Evolutionary conservation across 768 basidiomycete genomes (phyloP), one percentile per base, ranked within the genome.

Genomic region (Cantharellus anzutake): DNA sequence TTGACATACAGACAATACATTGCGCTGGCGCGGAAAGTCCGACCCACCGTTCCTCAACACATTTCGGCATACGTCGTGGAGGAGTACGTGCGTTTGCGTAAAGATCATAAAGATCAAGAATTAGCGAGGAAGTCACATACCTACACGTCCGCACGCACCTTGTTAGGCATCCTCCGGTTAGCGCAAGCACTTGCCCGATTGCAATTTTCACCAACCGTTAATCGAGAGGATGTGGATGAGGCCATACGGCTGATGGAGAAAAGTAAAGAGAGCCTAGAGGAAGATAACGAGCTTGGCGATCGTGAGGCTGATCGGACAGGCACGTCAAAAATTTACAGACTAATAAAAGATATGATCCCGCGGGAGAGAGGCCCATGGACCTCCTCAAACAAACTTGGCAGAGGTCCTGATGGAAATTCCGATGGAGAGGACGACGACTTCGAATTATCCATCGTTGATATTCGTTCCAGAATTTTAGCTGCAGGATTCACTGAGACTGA

Each of bases 201-300:
- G 37, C 83, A 94, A 42, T 89, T 84, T 72, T 79, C 86, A 57
- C 80, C 84, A 66, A 73, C 73, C 2, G 96, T 98, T 44, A 82
- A 82, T 56, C 80, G 83, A 60, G 76, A 78, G 42, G 96, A 99
- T 68, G 92, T 99, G 7, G 92, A 98, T 67, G 96, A 98, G 71
- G 96, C 96, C 2, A 74, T 99, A 63, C 82, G 96, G 42, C 74
- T 99, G 62, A 98, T 99, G 93, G 90, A 92, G 61, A 90, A 87
- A 65, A 90, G 86, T 72, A 99, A 98, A 70, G 86, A 88, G 67
- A 89, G 84, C 66, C 73, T 99, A 65, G 76, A 81, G 59, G 88
- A 93, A 51, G 88, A 89, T 5, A 79, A 80, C 50, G 76, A 76
- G 51, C 83, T 81, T 41, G 71, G 69, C 4, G 73, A 73, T 38